Base-by-base conservation (phyloP, 495 filamentous ascomycete species). In the Hypoxylon perforatum region DNA sequence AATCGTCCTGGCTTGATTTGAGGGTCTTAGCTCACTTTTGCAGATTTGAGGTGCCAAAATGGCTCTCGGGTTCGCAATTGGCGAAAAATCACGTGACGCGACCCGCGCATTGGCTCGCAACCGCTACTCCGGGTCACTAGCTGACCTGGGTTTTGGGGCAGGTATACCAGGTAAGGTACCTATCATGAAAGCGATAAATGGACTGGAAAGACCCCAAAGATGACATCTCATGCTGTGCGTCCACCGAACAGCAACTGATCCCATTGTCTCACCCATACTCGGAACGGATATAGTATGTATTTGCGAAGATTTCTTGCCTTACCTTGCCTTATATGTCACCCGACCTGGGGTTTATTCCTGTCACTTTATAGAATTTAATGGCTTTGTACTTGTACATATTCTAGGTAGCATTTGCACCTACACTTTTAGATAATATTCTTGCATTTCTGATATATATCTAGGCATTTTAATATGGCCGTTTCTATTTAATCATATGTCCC, bases 71-170 rank as follows among this genome's bases (percentile, higher is more conserved):
- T 19, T 39, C 23, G n/a, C n/a, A n/a, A n/a, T n/a, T n/a, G n/a
- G n/a, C n/a, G n/a, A n/a, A 5, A 30, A 9, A n/a, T 75, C 73
- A 75, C 68, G 70, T 75, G 73, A 71, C 44, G n/a, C 19, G 33
- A 21, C 2, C 8, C 33, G 35, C 22, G 46, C 46, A 2, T 38
- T 23, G 8, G 15, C 17, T 46, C 52, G 11, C 22, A 33, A 50
- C 63, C 36, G 21, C 14, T 30, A 41, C 44, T 44, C 63, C 57
- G 45, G 64, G 50, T 28, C 25, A 41, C 14, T 22, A 12, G 19
- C n/a, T 19, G 36, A 44, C 38, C 41, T 50, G 44, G 46, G 51
- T 30, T 47, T 19, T 18, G 28, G 10, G 7, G 21, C n/a, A n/a
- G n/a, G n/a, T n/a, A n/a, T n/a, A n/a, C n/a, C n/a, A n/a, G n/a